Evolutionary conservation across 108 stramenopile species (phyloP).

Genomic region (Chaetoceros tenuissimus): DNA sequence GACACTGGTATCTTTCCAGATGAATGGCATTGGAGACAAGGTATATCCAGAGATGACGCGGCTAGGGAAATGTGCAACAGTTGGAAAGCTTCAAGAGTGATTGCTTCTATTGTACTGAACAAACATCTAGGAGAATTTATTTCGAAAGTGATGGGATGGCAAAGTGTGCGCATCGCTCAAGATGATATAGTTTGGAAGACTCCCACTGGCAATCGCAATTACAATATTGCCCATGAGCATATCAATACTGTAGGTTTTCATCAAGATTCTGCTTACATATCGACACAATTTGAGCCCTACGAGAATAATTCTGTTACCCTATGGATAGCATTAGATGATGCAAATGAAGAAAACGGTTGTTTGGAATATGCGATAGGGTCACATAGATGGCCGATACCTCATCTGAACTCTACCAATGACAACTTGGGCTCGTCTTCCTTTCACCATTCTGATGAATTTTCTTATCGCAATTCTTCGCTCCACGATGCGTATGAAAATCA

Average conservation of each 20-base stretch:
- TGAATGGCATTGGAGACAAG: conserved; percentile 63
- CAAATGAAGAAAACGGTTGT: conserved; percentile 36
- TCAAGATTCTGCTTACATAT: conserved; percentile 55
- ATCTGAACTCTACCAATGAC: neutral
- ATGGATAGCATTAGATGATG: conserved; percentile 66
- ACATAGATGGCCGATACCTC: conserved; percentile 23
- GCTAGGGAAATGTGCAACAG: conserved; percentile 55
- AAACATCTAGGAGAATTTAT: conserved; percentile 25
- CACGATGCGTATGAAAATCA: neutral
- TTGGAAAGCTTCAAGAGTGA: conserved; percentile 38
- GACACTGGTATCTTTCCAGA: conserved; percentile 59
- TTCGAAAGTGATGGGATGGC: conserved; percentile 39
- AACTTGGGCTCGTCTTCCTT: conserved; percentile 8
- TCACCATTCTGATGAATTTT: conserved; percentile 8
- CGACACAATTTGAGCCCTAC: conserved; percentile 30
- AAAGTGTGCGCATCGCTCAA: conserved; percentile 42
- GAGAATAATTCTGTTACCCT: conserved; percentile 38
- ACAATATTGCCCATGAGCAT: too few species aligned
- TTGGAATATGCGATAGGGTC: conserved; percentile 45
- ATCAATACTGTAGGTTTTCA: conserved; percentile 49
- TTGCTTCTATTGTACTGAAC: conserved; percentile 35
- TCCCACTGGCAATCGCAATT: conserved; percentile 8
- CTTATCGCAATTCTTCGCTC: conserved; percentile 1
- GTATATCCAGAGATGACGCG: conserved; percentile 19
- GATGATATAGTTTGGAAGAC: conserved; percentile 68